Percentiles rank a stretch among this genome's conserved stretches.
These are phyloP conservation scores for Xerophyta viscosa DNA, from an alignment of 106 monocot genomes.

Conservation along the genomic window DNA sequence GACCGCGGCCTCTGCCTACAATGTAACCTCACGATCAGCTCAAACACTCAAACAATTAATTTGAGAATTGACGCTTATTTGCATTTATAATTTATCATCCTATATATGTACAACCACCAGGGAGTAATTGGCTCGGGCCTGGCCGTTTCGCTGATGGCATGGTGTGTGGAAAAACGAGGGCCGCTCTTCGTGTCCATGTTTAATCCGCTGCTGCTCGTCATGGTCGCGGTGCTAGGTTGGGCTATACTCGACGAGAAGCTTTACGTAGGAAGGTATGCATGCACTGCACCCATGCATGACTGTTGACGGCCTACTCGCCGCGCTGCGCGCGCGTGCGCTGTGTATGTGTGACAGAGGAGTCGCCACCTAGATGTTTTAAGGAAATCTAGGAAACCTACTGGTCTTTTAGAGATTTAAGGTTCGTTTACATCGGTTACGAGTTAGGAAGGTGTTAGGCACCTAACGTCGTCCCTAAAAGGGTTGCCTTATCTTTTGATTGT, in stretches of 20 bases:
- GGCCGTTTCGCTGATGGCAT: conserved; percentile 48
- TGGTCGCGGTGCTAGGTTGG: conserved; percentile 76
- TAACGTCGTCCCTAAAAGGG: too few species aligned
- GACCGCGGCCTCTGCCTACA: conserved; percentile 40
- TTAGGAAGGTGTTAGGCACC: too few species aligned
- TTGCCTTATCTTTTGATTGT: too few species aligned
- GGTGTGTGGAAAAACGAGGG: conserved; percentile 64
- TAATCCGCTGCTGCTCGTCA: conserved; percentile 59
- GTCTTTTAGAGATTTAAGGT: too few species aligned
- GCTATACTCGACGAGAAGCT: conserved; percentile 66
- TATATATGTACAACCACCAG: conserved; percentile 11
- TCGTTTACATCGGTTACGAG: too few species aligned
- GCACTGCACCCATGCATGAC: not conserved
- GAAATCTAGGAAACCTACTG: too few species aligned
- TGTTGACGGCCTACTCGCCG: too few species aligned
- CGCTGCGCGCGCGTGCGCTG: too few species aligned
- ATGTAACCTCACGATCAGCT: conserved; percentile 20
- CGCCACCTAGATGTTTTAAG: too few species aligned
- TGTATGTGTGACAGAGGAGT: too few species aligned
- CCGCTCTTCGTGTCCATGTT: conserved; percentile 81
- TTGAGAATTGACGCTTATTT: not conserved
- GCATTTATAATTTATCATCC: too few species aligned
- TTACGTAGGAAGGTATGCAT: conserved; percentile 47
- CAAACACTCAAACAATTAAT: not conserved
- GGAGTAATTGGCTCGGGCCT: conserved; percentile 58